A percentile compares a stretch with the other conserved stretches of the same genome.
Conservation (phyloP, 768 basidiomycete genomes). For the Tylopilus rubrobrunneus region DNA sequence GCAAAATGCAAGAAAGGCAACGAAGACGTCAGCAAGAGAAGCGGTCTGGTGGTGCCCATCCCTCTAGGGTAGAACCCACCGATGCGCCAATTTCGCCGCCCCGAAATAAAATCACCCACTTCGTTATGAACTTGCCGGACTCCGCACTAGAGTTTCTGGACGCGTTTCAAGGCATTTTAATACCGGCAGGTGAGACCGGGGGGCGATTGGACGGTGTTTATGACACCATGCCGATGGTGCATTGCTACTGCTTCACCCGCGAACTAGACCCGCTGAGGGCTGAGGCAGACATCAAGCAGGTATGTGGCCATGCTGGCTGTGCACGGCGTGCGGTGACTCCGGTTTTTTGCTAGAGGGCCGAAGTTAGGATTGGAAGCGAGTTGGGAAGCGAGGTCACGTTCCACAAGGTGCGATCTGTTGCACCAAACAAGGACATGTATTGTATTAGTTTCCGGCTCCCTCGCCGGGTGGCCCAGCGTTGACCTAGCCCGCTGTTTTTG, state of each 20-base stretch:
- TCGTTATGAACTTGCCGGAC: conserved; percentile 98
- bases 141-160: conserved; percentile 87
- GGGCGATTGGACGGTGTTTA: conserved; percentile 47
- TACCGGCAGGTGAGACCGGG: conserved; percentile 30
- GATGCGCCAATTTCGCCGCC: conserved; percentile 23
- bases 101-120: conserved; percentile 69
- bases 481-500: neutral
- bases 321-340: conserved; percentile 3
- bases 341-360: conserved; percentile 57
- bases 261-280: conserved; percentile 69
- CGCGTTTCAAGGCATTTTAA: conserved; percentile 76
- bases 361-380: conserved; percentile 53
- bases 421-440: conserved; percentile 97
- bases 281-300: conserved; percentile 75
- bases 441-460: conserved; percentile 86
- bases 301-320: conserved; percentile 35
- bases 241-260: conserved; percentile 95
- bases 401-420: conserved; percentile 86
- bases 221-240: conserved; percentile 76
- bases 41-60: neutral
- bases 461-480: conserved; percentile 19
- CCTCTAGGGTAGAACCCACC: conserved; percentile 3
- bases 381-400: conserved; percentile 50
- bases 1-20: conserved; percentile 39
- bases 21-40: conserved; percentile 39